Conservation (phyloP, 768 basidiomycete species). For the Pleurotus ostreatus region DNA sequence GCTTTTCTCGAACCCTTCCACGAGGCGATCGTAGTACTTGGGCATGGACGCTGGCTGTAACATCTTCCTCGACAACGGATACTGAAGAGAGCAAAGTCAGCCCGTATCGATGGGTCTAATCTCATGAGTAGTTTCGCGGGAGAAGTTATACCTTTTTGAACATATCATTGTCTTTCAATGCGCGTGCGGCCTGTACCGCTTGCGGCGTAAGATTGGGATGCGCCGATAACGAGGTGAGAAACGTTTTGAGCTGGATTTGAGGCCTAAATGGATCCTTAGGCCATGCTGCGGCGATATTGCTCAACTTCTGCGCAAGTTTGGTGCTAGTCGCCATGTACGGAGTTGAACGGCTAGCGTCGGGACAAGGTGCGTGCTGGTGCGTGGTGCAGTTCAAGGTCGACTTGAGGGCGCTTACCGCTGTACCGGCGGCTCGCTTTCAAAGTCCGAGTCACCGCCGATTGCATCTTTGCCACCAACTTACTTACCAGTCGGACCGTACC, state of each 20-base stretch:
- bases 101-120: conserved; percentile 8
- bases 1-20: conserved; percentile 73
- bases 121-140: conserved; percentile 22
- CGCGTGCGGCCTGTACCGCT: conserved; percentile 57
- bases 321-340: conserved; percentile 12
- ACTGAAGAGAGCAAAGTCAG: conserved; percentile 37
- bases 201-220: conserved; percentile 65
- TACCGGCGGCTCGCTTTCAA: background rate
- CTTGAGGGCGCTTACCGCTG: too few species aligned
- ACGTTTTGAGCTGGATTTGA: conserved; percentile 65
- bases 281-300: conserved; percentile 58
- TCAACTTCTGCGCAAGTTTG: conserved; percentile 47
- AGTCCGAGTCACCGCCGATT: background rate
- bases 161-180: conserved; percentile 50
- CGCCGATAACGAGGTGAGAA: conserved; percentile 58
- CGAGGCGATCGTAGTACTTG: conserved; percentile 66
- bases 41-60: conserved; percentile 70
- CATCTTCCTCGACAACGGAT: conserved; percentile 59
- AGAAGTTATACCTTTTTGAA: conserved; percentile 51
- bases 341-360: too few species aligned
- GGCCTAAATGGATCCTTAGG: conserved; percentile 72
- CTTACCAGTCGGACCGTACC: too few species aligned
- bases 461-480: too few species aligned
- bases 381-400: too few species aligned
- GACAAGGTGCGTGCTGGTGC: too few species aligned